Conservation (phyloP, 257 asterid species). For the Thymus quinquecostatus region DNA sequence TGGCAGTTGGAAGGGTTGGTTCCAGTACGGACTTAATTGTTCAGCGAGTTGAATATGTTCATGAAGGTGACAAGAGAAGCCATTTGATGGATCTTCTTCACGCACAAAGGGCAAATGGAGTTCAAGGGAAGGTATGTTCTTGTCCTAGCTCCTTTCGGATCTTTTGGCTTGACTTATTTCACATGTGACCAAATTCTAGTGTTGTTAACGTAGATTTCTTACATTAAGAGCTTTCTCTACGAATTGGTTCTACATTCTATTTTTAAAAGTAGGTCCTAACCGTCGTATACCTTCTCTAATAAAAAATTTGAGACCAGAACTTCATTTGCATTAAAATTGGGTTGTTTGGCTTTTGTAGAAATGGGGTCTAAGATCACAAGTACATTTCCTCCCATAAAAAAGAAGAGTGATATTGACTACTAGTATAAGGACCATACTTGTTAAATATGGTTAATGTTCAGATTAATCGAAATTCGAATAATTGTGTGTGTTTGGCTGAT, state of each 20-base stretch:
- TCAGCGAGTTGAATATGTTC: conserved; percentile 83
- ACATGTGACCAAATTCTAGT: neutral
- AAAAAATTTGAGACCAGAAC: neutral
- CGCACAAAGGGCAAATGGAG: conserved; percentile 66
- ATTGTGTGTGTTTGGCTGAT: neutral
- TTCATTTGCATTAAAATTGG: neutral
- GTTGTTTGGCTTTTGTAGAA: neutral
- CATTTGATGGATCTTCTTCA: conserved; percentile 85
- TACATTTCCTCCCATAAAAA: too few species aligned
- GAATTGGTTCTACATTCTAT: neutral
- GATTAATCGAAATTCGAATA: neutral
- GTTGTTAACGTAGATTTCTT: neutral
- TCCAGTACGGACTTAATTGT: conserved; percentile 85
- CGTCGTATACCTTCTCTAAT: too few species aligned
- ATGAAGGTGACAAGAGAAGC: conserved; percentile 82
- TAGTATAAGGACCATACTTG: neutral
- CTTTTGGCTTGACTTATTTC: conserved; percentile 8
- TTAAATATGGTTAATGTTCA: neutral
- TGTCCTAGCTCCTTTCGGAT: conserved; percentile 1
- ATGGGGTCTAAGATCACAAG: neutral
- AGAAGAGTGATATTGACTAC: neutral
- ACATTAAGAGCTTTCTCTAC: neutral
- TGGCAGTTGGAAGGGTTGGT: conserved; percentile 93
- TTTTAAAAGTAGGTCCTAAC: too few species aligned
- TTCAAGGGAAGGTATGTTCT: conserved; percentile 60